Conservation (phyloP, 2,329 filamentous ascomycete species). For the Fusarium sp. region DNA sequence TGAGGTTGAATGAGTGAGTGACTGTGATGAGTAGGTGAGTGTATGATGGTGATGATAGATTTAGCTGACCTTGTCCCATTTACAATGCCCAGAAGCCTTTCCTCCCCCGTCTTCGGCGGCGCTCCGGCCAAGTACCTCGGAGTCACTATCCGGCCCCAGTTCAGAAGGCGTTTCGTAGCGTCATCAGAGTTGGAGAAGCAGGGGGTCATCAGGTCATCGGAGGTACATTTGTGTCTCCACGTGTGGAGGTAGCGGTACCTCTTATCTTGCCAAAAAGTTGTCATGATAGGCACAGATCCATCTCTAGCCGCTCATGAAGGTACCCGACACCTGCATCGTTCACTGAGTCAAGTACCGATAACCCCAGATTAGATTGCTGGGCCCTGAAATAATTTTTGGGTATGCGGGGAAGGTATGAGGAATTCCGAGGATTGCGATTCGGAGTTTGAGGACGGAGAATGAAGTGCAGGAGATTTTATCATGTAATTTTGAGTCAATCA, state of each 20-base stretch:
- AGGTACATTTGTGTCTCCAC: constrained; percentile 13
- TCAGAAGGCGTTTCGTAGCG: constrained; percentile 27
- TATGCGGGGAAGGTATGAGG: constrained; percentile 33
- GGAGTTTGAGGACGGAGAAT: constrained; percentile 29
- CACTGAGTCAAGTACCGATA: constrained; percentile 43
- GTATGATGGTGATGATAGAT: constrained; percentile 15
- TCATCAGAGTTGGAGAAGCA: constrained; percentile 36
- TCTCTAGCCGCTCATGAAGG: constrained; percentile 7
- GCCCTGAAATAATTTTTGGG: constrained; percentile 12
- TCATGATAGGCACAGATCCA: constrained; percentile 1
- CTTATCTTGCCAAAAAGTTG: constrained; percentile 26
- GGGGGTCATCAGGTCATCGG: constrained; percentile 30
- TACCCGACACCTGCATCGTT: constrained; percentile 13
- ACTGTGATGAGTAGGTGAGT: neutral
- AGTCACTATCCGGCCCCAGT: constrained; percentile 40
- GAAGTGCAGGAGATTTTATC: constrained; percentile 21
- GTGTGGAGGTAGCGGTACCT: constrained; percentile 1
- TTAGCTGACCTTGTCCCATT: constrained; percentile 18
- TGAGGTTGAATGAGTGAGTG: constrained; percentile 8
- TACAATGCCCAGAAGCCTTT: constrained; percentile 17
- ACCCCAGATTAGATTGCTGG: constrained; percentile 30
- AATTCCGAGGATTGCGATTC: constrained; percentile 33
- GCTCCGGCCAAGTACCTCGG: constrained; percentile 41
- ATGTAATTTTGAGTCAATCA: constrained; percentile 27
- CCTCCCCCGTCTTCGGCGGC: constrained; percentile 26